phyloP scores from a whole-genome alignment of 1,284 basidiomycete genomes.

The Sphagnurus paluster region DNA sequence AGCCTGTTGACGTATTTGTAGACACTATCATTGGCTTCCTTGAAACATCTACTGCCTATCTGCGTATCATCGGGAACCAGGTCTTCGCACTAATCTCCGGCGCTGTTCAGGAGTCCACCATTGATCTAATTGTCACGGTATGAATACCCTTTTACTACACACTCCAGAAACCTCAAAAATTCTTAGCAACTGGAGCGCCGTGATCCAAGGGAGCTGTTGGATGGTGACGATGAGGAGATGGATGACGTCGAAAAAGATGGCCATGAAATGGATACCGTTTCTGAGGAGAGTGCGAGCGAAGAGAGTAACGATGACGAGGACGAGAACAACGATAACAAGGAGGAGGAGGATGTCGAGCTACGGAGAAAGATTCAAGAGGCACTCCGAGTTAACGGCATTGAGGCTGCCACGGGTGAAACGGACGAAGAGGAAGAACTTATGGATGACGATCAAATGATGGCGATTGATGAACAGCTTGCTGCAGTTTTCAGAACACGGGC shows the following conservation, averaged over 20 bases:
- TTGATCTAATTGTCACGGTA: constrained; percentile 85
- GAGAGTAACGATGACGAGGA: constrained; percentile 39
- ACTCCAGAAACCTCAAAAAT: constrained; percentile 7
- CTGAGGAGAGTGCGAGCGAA: constrained; percentile 33
- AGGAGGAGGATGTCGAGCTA: constrained; percentile 60
- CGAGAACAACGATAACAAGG: constrained; percentile 47
- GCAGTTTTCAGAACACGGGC: constrained; percentile 80
- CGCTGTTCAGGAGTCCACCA: constrained; percentile 69
- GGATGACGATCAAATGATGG: constrained; percentile 98
- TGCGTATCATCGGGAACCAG: constrained; percentile 80
- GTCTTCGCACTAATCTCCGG: constrained; percentile 79
- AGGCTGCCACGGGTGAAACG: constrained; percentile 50
- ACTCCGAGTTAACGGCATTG: constrained; percentile 72
- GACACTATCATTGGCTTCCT: constrained; percentile 89
- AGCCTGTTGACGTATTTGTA: constrained; percentile 82
- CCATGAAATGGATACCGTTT: constrained; percentile 41
- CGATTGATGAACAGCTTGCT: constrained; percentile 90
- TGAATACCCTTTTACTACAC: constrained; percentile 30
- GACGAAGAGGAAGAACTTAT: constrained; percentile 73
- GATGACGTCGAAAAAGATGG: constrained; percentile 41
- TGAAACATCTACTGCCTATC: constrained; percentile 83
- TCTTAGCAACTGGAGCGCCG: constrained; percentile 81
- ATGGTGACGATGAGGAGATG: constrained; percentile 46
- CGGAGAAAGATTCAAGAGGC: constrained; percentile 79
- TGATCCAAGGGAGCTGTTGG: constrained; percentile 57